These are phyloP conservation scores for Aurantiochytrium sp. DNA, from an alignment of 108 stramenopile species.

Conservation along the genomic window DNA sequence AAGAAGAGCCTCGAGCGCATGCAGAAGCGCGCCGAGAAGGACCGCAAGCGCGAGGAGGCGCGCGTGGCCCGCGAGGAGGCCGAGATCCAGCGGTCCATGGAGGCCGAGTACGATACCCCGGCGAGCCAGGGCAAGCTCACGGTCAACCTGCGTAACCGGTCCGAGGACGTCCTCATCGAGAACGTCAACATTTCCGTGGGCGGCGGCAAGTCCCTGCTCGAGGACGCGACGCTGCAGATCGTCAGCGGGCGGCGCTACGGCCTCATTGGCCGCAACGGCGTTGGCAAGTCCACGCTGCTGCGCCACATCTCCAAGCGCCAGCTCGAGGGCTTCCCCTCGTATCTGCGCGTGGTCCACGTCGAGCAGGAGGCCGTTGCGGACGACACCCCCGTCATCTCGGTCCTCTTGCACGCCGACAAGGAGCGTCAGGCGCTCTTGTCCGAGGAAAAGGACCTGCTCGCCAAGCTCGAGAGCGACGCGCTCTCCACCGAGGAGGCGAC, in stretches of 20 bases:
- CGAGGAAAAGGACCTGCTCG: constrained; percentile 49
- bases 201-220: constrained; percentile 59
- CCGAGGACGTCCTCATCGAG: background rate
- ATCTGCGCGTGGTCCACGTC: constrained; percentile 68
- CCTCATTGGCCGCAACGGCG: constrained; percentile 78
- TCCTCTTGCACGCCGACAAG: constrained; percentile 63
- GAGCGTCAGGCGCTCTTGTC: constrained; percentile 55
- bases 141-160: background rate
- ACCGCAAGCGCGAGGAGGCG: background rate
- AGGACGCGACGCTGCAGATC: constrained; percentile 66
- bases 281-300: constrained; percentile 79
- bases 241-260: constrained; percentile 71
- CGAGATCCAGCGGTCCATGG: background rate
- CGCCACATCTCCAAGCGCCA: constrained; percentile 56
- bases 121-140: background rate
- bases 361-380: constrained; percentile 56
- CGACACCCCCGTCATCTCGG: constrained; percentile 50
- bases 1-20: constrained; percentile 3
- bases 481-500: background rate
- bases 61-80: background rate
- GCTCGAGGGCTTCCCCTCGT: constrained; percentile 59
- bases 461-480: background rate
- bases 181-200: constrained; percentile 15
- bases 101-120: background rate
- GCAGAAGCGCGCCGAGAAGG: constrained; percentile 16